Conservation (phyloP, 2,329 filamentous ascomycete species). For the Aspergillus pseudotamarii region DNA sequence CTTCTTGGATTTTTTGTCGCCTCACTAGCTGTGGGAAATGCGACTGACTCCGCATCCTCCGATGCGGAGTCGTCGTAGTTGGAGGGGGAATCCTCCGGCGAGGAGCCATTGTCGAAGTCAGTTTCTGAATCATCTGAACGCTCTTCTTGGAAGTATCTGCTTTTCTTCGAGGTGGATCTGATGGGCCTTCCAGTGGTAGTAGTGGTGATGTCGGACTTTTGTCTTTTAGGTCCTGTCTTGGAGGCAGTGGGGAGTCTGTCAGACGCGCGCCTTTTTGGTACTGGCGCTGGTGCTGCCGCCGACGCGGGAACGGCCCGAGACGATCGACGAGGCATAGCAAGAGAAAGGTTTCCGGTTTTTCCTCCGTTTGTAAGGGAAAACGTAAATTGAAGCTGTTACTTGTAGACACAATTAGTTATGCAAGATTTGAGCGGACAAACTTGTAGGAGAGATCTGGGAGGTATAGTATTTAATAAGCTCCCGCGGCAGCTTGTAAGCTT, state of each 20-base stretch:
- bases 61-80: conserved; percentile 20
- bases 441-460: not conserved
- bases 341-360: not conserved
- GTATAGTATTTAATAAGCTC: conserved; percentile 13
- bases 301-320: conserved; percentile 39
- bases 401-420: conserved; percentile 15
- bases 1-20: not conserved
- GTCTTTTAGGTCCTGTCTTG: conserved; percentile 34
- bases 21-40: not conserved
- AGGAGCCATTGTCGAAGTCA: conserved; percentile 31
- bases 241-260: conserved; percentile 31
- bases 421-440: not conserved
- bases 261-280: conserved; percentile 40
- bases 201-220: conserved; percentile 28
- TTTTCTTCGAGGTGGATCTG: conserved; percentile 50
- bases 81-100: conserved; percentile 17
- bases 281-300: conserved; percentile 31
- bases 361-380: not conserved
- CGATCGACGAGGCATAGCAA: conserved; percentile 40
- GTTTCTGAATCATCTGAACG: conserved; percentile 37
- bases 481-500: conserved; percentile 9
- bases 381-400: not conserved
- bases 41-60: conserved; percentile 10
- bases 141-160: conserved; percentile 54
- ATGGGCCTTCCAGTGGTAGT: conserved; percentile 19